Percentiles rank a stretch among this genome's conserved stretches.
phyloP scores from a whole-genome alignment of 345 rosid species.

The Acer saccharum region DNA sequence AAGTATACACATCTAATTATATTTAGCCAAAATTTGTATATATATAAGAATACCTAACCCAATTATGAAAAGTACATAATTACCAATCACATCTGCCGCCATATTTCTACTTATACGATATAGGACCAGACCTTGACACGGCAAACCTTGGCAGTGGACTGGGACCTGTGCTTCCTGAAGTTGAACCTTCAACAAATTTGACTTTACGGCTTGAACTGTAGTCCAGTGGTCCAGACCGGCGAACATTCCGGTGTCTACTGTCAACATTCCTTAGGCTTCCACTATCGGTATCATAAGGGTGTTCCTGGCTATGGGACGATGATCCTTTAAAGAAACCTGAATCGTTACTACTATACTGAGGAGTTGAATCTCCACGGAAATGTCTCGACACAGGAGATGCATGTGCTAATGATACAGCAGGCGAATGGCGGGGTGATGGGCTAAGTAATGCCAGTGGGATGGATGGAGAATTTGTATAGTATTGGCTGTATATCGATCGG shows the following conservation, averaged over 20 bases:
- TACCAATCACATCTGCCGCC: neutral
- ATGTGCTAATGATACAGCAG: slow-evolving; percentile 65
- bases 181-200: slow-evolving; percentile 61
- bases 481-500: slow-evolving; percentile 86
- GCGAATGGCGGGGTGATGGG: slow-evolving; percentile 75
- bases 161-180: slow-evolving; percentile 79
- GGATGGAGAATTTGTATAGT: slow-evolving; percentile 74
- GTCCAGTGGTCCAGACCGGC: slow-evolving; percentile 94
- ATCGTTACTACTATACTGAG: slow-evolving; percentile 57
- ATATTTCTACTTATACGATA: slow-evolving; percentile 65
- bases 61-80: slow-evolving; percentile 10
- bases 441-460: slow-evolving; percentile 51
- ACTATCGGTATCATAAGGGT: slow-evolving; percentile 44
- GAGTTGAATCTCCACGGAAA: slow-evolving; percentile 71
- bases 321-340: slow-evolving; percentile 79
- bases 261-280: slow-evolving; percentile 52
- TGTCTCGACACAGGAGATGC: slow-evolving; percentile 74
- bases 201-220: slow-evolving; percentile 81
- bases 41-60: slow-evolving; percentile 1
- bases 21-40: slow-evolving; percentile 21
- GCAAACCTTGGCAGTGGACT: slow-evolving; percentile 93
- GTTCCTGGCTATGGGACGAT: slow-evolving; percentile 75
- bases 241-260: slow-evolving; percentile 54
- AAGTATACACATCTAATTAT: slow-evolving; percentile 17
- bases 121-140: slow-evolving; percentile 94